Base-by-base conservation (phyloP, 768 basidiomycete species). In the Boletus reticulatus region DNA sequence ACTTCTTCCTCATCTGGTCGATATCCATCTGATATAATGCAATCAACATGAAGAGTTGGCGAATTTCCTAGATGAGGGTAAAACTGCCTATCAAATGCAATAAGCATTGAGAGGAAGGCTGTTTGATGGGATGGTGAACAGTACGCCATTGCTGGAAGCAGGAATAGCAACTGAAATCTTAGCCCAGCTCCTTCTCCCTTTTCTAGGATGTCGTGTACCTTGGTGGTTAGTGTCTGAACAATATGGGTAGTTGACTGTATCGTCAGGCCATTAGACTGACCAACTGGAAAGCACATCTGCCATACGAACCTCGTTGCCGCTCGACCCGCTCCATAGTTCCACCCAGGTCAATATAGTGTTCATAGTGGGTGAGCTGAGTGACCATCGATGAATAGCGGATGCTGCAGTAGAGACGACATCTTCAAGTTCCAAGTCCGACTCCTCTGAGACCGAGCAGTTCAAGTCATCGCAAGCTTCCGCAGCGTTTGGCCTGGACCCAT, bases 31-130 rank as follows among this genome's bases (percentile, higher is more conserved):
- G 17, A 39, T 29, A 62, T 41, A 36, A 54, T 49, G 56, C 48
- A 57, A 32, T 41, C 43, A 10, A 24, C 31, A 32, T 59, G 39
- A 29, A 29, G 27, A 8, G 22, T 37, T 10, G 46, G 60, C 37
- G 52, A 51, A 27, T 45, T 4, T 3, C n/a, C 43, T 1, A 12
- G 9, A 14, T 22, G n/a, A 24, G 59, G 44, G 11, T 50, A 50
- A 13, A 51, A 11, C 22, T 56, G 45, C 11, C 57, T 45, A 3
- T 58, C 52, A 43, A 74, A 72, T 6, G 74, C 61, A 10, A 75
- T 34, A 0, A 76, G 47, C 19, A 69, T 66, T 0, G 66, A 61
- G n/a, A 72, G 53, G 38, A 71, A 60, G 11, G 50, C 48, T 1
- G 45, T 32, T 4, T 51, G 44, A 16, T 43, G 20, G 0, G 38